Percentiles rank a stretch among this genome's conserved stretches.
These are phyloP conservation scores for Cystobasidiaceae sp. DNA, from an alignment of 1,284 basidiomycete species.

Conservation along the genomic window DNA sequence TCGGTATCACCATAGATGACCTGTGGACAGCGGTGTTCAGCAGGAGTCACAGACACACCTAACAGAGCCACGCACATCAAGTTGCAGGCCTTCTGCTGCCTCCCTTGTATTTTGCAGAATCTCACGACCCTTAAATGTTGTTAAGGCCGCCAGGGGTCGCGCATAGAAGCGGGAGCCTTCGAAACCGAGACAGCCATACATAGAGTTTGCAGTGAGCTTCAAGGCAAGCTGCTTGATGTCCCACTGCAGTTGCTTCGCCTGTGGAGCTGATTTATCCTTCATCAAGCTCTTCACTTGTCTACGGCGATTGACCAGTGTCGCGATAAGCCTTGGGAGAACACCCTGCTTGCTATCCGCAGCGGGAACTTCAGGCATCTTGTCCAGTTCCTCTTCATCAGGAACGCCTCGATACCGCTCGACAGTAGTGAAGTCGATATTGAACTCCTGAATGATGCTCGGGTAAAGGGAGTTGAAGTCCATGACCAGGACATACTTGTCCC, in stretches of 20 bases:
- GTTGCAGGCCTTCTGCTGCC: constrained; percentile 78
- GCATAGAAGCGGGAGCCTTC: constrained; percentile 96
- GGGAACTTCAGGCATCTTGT: constrained; percentile 85
- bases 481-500: constrained; percentile 95
- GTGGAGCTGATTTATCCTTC: constrained; percentile 77
- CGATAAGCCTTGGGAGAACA: constrained; percentile 90
- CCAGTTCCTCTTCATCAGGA: constrained; percentile 56
- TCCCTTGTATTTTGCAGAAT: constrained; percentile 91
- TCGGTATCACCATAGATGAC: constrained; percentile 99
- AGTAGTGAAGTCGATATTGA: constrained; percentile 98
- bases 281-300: constrained; percentile 88
- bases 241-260: constrained; percentile 78
- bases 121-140: constrained; percentile 96
- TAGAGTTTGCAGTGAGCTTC: constrained; percentile 98
- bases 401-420: constrained; percentile 57
- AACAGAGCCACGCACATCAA: constrained; percentile 61
- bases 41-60: background rate
- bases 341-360: constrained; percentile 68
- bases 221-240: constrained; percentile 97
- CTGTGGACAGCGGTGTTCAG: constrained; percentile 50
- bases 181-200: constrained; percentile 99
- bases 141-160: constrained; percentile 89
- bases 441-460: constrained; percentile 99
- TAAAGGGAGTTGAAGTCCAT: constrained; percentile 99
- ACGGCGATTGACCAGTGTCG: constrained; percentile 83